A percentile compares a stretch with the other conserved stretches of the same genome.
phyloP scores from a whole-genome alignment of 164 flowering plant species.

The Brasenia schreberi region DNA sequence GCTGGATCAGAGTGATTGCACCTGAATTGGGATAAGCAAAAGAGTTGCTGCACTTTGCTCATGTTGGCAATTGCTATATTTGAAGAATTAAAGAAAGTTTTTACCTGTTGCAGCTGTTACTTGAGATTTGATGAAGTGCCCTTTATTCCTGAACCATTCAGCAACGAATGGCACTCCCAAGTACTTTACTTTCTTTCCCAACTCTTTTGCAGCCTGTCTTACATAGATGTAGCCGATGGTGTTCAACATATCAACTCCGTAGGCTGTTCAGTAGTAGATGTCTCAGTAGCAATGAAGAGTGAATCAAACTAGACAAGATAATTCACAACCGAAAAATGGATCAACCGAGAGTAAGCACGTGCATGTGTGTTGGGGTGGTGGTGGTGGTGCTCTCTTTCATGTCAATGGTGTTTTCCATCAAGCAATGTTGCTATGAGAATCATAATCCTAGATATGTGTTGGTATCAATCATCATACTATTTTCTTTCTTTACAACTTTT shows the following conservation, averaged over 20 bases:
- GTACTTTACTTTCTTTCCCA: constrained; percentile 87
- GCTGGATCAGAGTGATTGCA: constrained; percentile 82
- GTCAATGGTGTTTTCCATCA: background rate
- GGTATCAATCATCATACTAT: background rate
- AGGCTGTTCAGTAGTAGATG: constrained; percentile 38
- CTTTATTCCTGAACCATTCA: constrained; percentile 99
- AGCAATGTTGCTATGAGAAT: background rate
- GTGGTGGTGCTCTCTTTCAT: background rate
- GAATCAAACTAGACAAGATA: background rate
- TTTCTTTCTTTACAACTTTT: no score
- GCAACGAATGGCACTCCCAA: constrained; percentile 96
- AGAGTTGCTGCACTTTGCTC: background rate
- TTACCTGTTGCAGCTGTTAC: constrained; percentile 97
- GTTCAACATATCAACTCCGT: constrained; percentile 87
- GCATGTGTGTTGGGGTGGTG: background rate
- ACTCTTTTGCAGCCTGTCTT: constrained; percentile 94
- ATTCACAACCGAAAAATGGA: background rate
- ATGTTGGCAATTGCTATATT: background rate
- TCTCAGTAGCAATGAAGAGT: background rate
- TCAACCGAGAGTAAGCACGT: background rate
- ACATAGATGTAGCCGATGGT: constrained; percentile 93
- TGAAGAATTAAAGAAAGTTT: background rate
- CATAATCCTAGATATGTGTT: background rate
- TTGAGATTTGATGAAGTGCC: constrained; percentile 94
- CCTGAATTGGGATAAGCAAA: constrained; percentile 21